Evolutionary conservation across 1,139 yeast species (phyloP), one percentile per base, ranked within the genome.

Genomic region (Kodamaea sp.): DNA sequence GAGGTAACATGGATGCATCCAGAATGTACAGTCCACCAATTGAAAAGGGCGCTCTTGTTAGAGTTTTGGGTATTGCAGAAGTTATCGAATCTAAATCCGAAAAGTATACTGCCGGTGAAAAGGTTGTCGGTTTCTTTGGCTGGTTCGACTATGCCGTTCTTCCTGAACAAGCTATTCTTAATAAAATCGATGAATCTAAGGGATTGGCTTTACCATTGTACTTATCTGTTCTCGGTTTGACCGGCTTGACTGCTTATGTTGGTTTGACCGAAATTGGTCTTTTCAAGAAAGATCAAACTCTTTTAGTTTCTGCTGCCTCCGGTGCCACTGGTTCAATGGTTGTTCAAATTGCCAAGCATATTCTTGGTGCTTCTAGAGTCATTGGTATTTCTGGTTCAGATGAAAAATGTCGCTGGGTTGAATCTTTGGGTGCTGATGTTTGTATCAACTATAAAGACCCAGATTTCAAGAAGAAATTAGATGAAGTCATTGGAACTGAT

Each of bases 171-270:
- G 26, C 10, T 25, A 32, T 36, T 9, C 27, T 27, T 15, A 32
- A 36, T 12, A 36, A 32, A 8, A 27, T 36, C 10, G 20, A 28
- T 12, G 27, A 23, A 11, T 26, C 29, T 9, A 25, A 32, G n/a
- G 57, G 55, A 5, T 24, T 36, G n/a, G 32, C 36, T 20, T 37
- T 27, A 23, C 54, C 64, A 34, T 60, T 65, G 54, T 70, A 64
- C 47, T 53, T 76, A 36, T 69, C 75, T 27, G 62, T 69, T 2
- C 59, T 75, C 15, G 62, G 62, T 3, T 40, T 55, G 42, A 57
- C 62, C 9, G 62, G 62, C 2, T 41, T 58, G 39, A 57, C 61
- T 10, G 62, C 61, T 2, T 58, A 54, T 42, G 52, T 58, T 29
- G 61, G 61, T 2, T 42, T 57, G 35, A 40, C 41, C 30, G 45